Percentiles rank a stretch among this genome's conserved stretches.
Evolutionary conservation across 2,329 filamentous ascomycete genomes (phyloP).

Genomic region (Trichoderma asperellum): DNA sequence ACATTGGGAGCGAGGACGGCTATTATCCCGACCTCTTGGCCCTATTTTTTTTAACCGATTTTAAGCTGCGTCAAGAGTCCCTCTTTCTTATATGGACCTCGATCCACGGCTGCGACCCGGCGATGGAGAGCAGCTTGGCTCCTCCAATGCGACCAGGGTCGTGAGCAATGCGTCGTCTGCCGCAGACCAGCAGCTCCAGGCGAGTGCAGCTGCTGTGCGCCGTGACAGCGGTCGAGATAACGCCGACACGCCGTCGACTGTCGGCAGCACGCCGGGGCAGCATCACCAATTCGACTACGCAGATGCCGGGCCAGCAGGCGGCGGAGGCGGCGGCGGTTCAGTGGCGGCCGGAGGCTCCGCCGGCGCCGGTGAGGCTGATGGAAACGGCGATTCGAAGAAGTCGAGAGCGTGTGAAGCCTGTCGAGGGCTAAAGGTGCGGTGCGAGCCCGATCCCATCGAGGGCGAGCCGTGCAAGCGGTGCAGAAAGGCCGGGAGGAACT

Average conservation of each 20-base stretch:
- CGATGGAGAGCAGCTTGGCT: constrained; percentile 33
- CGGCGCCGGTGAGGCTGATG: constrained; percentile 21
- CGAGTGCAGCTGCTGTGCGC: neutral
- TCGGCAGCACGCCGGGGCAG: constrained; percentile 18
- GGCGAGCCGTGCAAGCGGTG: constrained; percentile 73
- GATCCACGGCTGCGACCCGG: constrained; percentile 40
- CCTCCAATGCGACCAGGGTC: constrained; percentile 20
- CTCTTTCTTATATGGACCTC: constrained; percentile 38
- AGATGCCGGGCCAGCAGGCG: neutral
- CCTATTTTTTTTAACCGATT: neutral
- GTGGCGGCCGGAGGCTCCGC: constrained; percentile 34
- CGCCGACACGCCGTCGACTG: constrained; percentile 33
- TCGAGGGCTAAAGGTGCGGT: constrained; percentile 78
- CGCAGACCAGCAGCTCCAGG: constrained; percentile 27
- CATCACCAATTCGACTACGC: constrained; percentile 5
- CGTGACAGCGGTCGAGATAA: constrained; percentile 33
- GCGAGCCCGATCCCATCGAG: constrained; percentile 71
- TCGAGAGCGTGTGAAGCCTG: constrained; percentile 76
- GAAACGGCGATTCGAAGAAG: constrained; percentile 60
- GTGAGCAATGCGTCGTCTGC: constrained; percentile 31
- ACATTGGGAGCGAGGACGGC: neutral
- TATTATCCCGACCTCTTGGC: neutral
- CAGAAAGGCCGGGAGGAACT: constrained; percentile 76
- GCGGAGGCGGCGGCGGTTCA: constrained; percentile 29
- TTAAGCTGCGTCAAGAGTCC: constrained; percentile 18